A percentile compares a stretch with the other conserved stretches of the same genome.
Evolutionary conservation across 1,139 yeast species (phyloP).

Genomic region (Yamadazyma dushanensis): DNA sequence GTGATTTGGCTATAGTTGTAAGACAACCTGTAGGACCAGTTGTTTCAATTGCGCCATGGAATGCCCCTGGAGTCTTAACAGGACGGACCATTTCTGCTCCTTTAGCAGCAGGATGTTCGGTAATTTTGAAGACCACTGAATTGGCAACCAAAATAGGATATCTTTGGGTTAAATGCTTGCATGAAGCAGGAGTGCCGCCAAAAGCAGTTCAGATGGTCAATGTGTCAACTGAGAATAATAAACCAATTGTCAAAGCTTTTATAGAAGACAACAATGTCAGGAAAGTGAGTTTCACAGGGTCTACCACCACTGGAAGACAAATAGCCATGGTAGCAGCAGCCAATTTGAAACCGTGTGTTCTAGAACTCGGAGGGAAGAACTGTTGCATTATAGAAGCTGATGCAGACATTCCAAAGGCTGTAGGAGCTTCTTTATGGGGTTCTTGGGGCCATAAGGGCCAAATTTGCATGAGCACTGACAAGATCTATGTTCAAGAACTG

Average conservation of each 20-base stretch:
- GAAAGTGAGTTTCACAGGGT: constrained; percentile 47
- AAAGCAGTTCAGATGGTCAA: constrained; percentile 38
- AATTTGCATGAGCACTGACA: constrained; percentile 48
- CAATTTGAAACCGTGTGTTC: constrained; percentile 35
- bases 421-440: constrained; percentile 28
- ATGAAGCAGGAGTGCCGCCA: constrained; percentile 41
- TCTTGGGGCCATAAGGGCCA: constrained; percentile 48
- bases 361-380: constrained; percentile 50
- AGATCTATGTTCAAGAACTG: constrained; percentile 31
- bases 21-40: constrained; percentile 47
- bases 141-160: constrained; percentile 32
- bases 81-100: constrained; percentile 43
- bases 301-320: constrained; percentile 35
- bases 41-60: constrained; percentile 48
- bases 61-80: constrained; percentile 45
- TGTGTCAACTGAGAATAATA: constrained; percentile 25
- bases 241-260: constrained; percentile 23
- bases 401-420: constrained; percentile 33
- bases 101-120: constrained; percentile 52
- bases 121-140: constrained; percentile 41
- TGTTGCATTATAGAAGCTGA: constrained; percentile 32
- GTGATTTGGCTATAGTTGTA: constrained; percentile 30
- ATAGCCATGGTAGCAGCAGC: constrained; percentile 36
- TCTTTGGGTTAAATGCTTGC: constrained; percentile 30
- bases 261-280: constrained; percentile 26